Evolutionary conservation across 2,329 filamentous ascomycete species (phyloP), one percentile per base, ranked within the genome.

Genomic region (Penicillium sp.): DNA sequence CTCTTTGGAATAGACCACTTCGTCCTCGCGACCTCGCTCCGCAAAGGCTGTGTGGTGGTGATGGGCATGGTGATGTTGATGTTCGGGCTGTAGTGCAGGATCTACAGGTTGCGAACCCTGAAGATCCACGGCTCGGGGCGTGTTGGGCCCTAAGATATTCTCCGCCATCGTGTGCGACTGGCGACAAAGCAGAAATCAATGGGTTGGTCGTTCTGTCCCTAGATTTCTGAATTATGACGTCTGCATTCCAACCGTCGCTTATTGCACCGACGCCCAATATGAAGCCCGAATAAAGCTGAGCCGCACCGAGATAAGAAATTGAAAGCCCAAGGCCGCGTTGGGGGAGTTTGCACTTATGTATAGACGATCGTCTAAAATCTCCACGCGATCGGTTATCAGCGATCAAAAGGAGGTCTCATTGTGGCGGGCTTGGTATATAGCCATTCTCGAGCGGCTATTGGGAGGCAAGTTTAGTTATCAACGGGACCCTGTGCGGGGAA

Each of bases 1-100:
- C 30, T 64, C 67, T 33, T 64, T 65, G 23, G 71, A 65, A 51
- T 77, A 77, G 29, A 70, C 60, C 25, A 71, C 64, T 34, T 76
- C 67, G 43, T 72, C 68, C 12, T 58, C 42, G 12, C 57, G 47
- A 48, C 59, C 63, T 43, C 61, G 39, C 46, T 62, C 47, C 23
- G 63, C 63, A 45, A 60, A 50, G 34, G 52, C 39, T 17, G 55
- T 56, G 42, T 69, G 64, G 40, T 68, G 64, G 8, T 65, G 52
- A 46, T 68, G 63, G 12, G 49, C 47, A 50, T 68, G 64, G 29
- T 60, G 54, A 43, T 69, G 66, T 39, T 67, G 62, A 32, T 62
- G 56, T 23, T 55, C 53, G 10, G 58, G 51, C 33, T 66, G 54
- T 25, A 67, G 44, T n/a, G 58, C 59, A 25, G 65, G 59, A 41